These are phyloP conservation scores for Leishmania turanica DNA, from an alignment of 208 protist species.

Conservation along the genomic window DNA sequence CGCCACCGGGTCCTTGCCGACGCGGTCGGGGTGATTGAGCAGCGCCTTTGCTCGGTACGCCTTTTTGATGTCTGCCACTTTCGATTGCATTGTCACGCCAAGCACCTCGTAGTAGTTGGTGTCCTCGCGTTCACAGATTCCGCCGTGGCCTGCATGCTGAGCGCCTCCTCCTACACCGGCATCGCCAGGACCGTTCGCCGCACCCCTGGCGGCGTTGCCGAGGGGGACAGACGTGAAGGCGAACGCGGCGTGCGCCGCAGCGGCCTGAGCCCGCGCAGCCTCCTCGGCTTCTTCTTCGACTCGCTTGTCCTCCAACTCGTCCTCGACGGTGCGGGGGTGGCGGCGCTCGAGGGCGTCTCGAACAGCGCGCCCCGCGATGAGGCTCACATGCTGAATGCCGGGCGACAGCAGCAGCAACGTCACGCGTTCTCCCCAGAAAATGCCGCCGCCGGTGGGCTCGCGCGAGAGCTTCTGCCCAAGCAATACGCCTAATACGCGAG, in stretches of 20 bases:
- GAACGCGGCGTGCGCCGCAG: constrained; percentile 11
- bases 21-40: constrained; percentile 74
- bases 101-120: constrained; percentile 65
- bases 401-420: constrained; percentile 29
- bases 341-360: constrained; percentile 32
- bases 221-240: constrained; percentile 16
- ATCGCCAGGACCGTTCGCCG: not conserved
- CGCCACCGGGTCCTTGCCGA: constrained; percentile 35
- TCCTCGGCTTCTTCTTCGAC: constrained; percentile 51
- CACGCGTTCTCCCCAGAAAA: constrained; percentile 68
- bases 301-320: constrained; percentile 49
- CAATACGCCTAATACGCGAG: constrained; percentile 38
- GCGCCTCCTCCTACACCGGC: not conserved
- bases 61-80: constrained; percentile 61
- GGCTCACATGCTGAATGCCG: constrained; percentile 28
- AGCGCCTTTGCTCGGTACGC: constrained; percentile 68
- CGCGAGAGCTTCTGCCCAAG: constrained; percentile 31
- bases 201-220: constrained; percentile 7
- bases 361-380: constrained; percentile 11
- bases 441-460: constrained; percentile 35
- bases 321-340: constrained; percentile 54
- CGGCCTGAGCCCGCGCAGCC: constrained; percentile 23
- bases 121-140: not conserved
- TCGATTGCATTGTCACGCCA: constrained; percentile 53
- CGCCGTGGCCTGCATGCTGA: not conserved